Evolutionary conservation across 1,284 basidiomycete species (phyloP).

Genomic region (Gymnopus androsaceus): DNA sequence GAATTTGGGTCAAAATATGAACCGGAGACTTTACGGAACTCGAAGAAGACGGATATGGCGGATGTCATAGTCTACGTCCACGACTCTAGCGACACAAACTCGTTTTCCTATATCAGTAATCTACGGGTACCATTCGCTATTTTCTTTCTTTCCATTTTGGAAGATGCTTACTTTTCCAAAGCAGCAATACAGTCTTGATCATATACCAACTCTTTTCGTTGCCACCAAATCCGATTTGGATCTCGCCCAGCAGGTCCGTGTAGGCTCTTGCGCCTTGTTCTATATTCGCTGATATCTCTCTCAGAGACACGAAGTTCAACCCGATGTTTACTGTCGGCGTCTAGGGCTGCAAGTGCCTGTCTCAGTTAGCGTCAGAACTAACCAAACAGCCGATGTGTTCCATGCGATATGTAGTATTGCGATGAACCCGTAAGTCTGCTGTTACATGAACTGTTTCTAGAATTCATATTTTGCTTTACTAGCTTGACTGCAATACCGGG

Average conservation of each 20-base stretch:
- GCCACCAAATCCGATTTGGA: slow-evolving; percentile 98
- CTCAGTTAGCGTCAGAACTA: slow-evolving; percentile 85
- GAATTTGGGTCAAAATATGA: slow-evolving; percentile 97
- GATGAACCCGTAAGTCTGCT: slow-evolving; percentile 73
- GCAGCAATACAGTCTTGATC: slow-evolving; percentile 96
- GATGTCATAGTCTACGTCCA: slow-evolving; percentile 96
- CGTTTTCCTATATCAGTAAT: slow-evolving; percentile 98
- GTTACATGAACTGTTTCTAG: neutral
- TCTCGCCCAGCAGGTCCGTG: slow-evolving; percentile 83
- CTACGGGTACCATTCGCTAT: slow-evolving; percentile 64
- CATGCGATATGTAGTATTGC: slow-evolving; percentile 83
- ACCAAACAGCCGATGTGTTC: slow-evolving; percentile 89
- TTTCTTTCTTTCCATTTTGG: slow-evolving; percentile 5
- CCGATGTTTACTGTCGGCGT: slow-evolving; percentile 92
- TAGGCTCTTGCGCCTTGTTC: slow-evolving; percentile 11
- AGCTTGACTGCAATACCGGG: slow-evolving; percentile 68
- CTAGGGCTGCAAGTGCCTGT: slow-evolving; percentile 87
- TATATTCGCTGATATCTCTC: slow-evolving; percentile 16
- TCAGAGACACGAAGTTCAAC: slow-evolving; percentile 96
- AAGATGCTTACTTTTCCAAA: slow-evolving; percentile 34
- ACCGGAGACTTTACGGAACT: slow-evolving; percentile 84
- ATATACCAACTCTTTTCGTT: slow-evolving; percentile 95
- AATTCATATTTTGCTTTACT: slow-evolving; percentile 15
- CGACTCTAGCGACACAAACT: slow-evolving; percentile 98
- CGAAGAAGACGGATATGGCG: slow-evolving; percentile 88